Conservation (phyloP, 768 basidiomycete species). For the Termitomyces sp. region DNA sequence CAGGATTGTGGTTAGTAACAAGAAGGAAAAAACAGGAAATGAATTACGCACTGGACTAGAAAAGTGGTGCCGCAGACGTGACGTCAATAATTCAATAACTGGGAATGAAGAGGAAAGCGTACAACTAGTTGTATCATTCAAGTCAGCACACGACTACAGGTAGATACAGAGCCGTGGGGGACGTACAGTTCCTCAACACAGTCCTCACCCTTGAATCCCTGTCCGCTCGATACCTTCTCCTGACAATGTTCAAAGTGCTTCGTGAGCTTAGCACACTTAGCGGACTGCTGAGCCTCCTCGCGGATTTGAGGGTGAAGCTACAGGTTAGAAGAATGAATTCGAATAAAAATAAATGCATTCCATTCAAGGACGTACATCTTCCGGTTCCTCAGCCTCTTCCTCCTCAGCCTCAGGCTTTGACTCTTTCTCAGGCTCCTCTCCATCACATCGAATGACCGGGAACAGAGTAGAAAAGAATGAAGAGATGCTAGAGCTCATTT, state of each 20-base stretch:
- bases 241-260: slow-evolving; percentile 90
- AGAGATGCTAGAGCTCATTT: slow-evolving; percentile 33
- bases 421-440: slow-evolving; percentile 42
- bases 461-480: slow-evolving; percentile 43
- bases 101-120: slow-evolving; percentile 13
- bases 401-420: slow-evolving; percentile 45
- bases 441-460: slow-evolving; percentile 37
- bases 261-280: slow-evolving; percentile 60
- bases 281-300: slow-evolving; percentile 65
- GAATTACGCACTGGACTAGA: slow-evolving; percentile 51
- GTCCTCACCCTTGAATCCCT: slow-evolving; percentile 88
- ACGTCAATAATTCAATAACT: slow-evolving; percentile 7
- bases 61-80: background rate
- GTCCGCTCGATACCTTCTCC: slow-evolving; percentile 76
- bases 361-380: slow-evolving; percentile 60
- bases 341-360: background rate
- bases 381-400: slow-evolving; percentile 61
- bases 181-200: slow-evolving; percentile 88
- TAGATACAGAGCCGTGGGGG: slow-evolving; percentile 8
- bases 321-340: background rate
- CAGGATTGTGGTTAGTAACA: slow-evolving; percentile 1
- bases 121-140: slow-evolving; percentile 22
- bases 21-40: background rate
- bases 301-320: slow-evolving; percentile 67
- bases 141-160: slow-evolving; percentile 4